Conservation (phyloP, 1,284 basidiomycete genomes). For the Apiotrichum domesticum region DNA sequence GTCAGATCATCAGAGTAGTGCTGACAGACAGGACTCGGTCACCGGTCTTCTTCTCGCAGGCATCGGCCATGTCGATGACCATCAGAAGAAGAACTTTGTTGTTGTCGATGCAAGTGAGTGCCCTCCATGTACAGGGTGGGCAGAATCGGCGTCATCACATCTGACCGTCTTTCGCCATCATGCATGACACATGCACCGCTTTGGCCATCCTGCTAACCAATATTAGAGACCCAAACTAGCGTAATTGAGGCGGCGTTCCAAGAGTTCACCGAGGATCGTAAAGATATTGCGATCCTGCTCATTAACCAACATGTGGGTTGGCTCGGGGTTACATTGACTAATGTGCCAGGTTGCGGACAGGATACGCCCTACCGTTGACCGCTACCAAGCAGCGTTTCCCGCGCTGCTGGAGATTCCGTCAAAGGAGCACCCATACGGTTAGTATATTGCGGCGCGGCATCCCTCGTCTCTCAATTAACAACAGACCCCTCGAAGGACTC, state of each 20-base stretch:
- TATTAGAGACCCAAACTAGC: conserved; percentile 75
- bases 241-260: conserved; percentile 84
- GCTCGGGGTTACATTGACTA: neutral
- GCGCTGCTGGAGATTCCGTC: conserved; percentile 90
- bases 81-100: conserved; percentile 92
- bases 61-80: conserved; percentile 77
- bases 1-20: too few relatives aligned
- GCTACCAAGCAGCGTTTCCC: conserved; percentile 92
- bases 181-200: too few relatives aligned
- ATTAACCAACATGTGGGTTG: conserved; percentile 88
- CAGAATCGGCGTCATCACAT: too few relatives aligned
- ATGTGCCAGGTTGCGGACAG: conserved; percentile 79
- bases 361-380: conserved; percentile 91
- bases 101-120: conserved; percentile 80
- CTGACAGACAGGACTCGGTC: conserved; percentile 70
- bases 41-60: conserved; percentile 88
- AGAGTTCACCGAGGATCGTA: conserved; percentile 76
- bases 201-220: neutral
- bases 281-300: conserved; percentile 88
- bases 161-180: too few relatives aligned
- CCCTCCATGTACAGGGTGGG: too few relatives aligned
- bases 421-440: conserved; percentile 72
- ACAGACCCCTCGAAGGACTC: conserved; percentile 95
- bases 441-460: conserved; percentile 17
- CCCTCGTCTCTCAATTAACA: neutral